Evolutionary conservation across 1,139 yeast species (phyloP), one percentile per base, ranked within the genome.

Genomic region (Blastobotrys raffinosifermentans): DNA sequence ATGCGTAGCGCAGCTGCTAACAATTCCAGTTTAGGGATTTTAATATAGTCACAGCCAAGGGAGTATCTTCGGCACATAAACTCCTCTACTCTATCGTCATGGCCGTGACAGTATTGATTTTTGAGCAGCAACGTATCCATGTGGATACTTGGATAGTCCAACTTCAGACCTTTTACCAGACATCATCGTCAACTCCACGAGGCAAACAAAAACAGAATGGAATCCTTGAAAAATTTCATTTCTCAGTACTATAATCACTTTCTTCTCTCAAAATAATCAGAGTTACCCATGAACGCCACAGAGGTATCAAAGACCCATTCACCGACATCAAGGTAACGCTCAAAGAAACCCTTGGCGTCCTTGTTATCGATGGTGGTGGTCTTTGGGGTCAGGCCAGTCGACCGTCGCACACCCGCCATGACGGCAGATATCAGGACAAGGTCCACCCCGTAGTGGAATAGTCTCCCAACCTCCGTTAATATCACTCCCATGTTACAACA

Each of bases 381-480:
- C 43, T 61, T 61, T 32, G 64, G 44, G 8, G 86, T 73, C 31
- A 89, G 67, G 0, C 97, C 97, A 3, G 96, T 81, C 50, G 80
- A 79, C 58, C 95, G 75, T 62, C 81, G 85, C 35, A 91, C 77
- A 2, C 96, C 97, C 1, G 97, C 95, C 39, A 91, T 67, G 38
- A 87, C 74, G 0, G 95, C 81, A 1, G 96, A 82, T 4, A 86
- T 69, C 31, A 91, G 69, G 2, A 80, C 77, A 32, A 87, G 69
- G 57, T 91, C 97, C 29, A 80, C 63, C 2, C 87, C 72, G 37
- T 72, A 53, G 60, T 91, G 97, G 39, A 80, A 57, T 3, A 64
- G 34, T 39, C 49, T 46, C 5, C 62, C 56, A 26, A 58, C 19
- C 63, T 59, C n/a, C n/a, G 27, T 11, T 27, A 27, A 15, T 22